Evolutionary conservation across 345 rosid species (phyloP).

Genomic region (Pelargonium nanum): DNA sequence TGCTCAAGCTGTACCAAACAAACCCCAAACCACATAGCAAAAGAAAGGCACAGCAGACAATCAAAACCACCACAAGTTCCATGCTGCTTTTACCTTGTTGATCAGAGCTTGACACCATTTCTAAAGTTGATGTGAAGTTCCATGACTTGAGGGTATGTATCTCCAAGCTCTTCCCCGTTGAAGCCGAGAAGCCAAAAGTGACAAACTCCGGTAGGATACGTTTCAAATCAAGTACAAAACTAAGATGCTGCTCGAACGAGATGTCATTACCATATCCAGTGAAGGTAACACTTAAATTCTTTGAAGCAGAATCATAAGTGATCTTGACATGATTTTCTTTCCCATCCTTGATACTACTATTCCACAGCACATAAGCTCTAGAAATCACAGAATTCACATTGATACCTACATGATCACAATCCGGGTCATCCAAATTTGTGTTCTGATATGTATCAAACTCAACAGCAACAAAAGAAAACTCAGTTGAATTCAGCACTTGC

Average conservation of each 20-base stretch:
- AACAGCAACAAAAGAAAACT: neutral
- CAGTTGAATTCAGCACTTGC: neutral
- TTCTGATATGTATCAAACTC: neutral
- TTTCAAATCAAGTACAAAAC: neutral
- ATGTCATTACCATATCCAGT: neutral
- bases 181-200: constrained; percentile 1
- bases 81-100: neutral
- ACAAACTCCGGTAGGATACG: neutral
- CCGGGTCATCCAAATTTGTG: neutral
- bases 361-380: neutral
- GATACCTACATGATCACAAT: neutral
- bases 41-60: neutral
- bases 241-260: neutral
- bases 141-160: neutral
- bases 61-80: neutral
- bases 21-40: neutral
- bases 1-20: neutral
- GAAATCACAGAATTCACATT: neutral
- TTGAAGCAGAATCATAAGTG: neutral
- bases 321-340: neutral
- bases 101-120: neutral
- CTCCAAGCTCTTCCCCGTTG: neutral
- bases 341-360: neutral
- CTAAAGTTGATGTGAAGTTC: neutral
- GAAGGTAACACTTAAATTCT: neutral